Evolutionary conservation across 805 yeast species (phyloP), one percentile per base, ranked within the genome.

Genomic region (Brettanomyces custersianus): DNA sequence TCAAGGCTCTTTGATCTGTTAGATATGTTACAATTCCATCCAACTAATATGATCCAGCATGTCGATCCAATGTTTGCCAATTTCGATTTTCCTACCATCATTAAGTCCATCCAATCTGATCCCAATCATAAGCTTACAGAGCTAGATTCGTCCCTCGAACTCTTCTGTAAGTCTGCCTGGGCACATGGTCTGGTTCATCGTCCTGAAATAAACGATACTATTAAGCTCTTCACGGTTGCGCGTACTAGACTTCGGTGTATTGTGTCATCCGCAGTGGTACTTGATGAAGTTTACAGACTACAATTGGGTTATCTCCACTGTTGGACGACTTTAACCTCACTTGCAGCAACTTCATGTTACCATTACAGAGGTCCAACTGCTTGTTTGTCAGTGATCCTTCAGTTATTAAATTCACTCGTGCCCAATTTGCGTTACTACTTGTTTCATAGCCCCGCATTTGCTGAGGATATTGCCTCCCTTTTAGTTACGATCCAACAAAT

Each of bases 251-350:
- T 72, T 21, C 48, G 56, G 19, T 59, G 54, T 4, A 65, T 66
- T 36, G 47, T 77, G 21, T 59, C 63, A 0, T 70, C 70, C 44
- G 62, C 65, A 18, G 47, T 73, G 11, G 58, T 73, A n/a, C 63
- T 61, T 29, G 62, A 64, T 30, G 63, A 65, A 27, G 68, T 75
- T 45, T 67, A 67, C 41, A 54, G 65, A 2, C 61, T 65, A 7
- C 92, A 81, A 41, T 59, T 80, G 32, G 59, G 68, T 11, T 74
- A 80, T 39, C 59, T 90, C 20, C 85, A 79, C 49, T 72, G 94
- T 0, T 90, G 97, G 97, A 77, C 79, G 17, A 80, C 78, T 45
- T 56, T 88, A 34, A 77, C 85, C 18, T 85, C 86, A 42, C 74
- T 86, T 4, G 58, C 85, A 31, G 75, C 84, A 4, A 65, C 75